Conservation (phyloP, 108 stramenopile species). For the Cylindrotheca fusiformis region DNA sequence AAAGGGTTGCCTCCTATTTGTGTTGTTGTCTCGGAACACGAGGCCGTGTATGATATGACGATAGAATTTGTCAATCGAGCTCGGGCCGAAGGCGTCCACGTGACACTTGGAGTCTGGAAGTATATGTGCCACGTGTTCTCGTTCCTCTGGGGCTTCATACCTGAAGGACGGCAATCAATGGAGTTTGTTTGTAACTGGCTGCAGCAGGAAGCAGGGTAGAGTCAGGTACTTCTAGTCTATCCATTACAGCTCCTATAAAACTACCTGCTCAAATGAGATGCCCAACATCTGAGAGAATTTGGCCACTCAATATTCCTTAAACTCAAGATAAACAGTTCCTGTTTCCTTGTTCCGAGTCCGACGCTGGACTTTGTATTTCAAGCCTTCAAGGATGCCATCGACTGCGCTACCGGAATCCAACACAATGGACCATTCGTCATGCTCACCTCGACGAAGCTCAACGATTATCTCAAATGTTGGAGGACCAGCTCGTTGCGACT, state of each 20-base stretch:
- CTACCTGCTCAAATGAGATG: background rate
- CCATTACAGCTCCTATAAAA: too few relatives aligned
- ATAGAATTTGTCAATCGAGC: constrained; percentile 56
- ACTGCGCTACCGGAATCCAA: constrained; percentile 40
- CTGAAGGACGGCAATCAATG: constrained; percentile 61
- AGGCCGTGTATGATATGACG: constrained; percentile 74
- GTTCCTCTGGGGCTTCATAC: constrained; percentile 57
- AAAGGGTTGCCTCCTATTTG: constrained; percentile 72
- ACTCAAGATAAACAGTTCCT: constrained; percentile 9
- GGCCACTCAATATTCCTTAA: background rate
- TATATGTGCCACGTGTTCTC: constrained; percentile 82
- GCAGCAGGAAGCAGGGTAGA: constrained; percentile 20
- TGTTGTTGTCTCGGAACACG: constrained; percentile 71
- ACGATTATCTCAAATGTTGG: constrained; percentile 54
- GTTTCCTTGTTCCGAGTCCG: constrained; percentile 29
- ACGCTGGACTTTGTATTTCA: constrained; percentile 18
- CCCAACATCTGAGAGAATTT: background rate
- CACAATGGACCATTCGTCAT: constrained; percentile 43
- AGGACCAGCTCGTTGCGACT: constrained; percentile 17
- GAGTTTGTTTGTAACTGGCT: constrained; percentile 75
- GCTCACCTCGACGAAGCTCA: constrained; percentile 25
- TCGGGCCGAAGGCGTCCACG: constrained; percentile 47
- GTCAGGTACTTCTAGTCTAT: too few relatives aligned
- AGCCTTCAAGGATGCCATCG: constrained; percentile 33
- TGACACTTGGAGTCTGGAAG: constrained; percentile 73